Conservation (phyloP, 2,329 filamentous ascomycete genomes). For the Cryphonectria nitschkei region DNA sequence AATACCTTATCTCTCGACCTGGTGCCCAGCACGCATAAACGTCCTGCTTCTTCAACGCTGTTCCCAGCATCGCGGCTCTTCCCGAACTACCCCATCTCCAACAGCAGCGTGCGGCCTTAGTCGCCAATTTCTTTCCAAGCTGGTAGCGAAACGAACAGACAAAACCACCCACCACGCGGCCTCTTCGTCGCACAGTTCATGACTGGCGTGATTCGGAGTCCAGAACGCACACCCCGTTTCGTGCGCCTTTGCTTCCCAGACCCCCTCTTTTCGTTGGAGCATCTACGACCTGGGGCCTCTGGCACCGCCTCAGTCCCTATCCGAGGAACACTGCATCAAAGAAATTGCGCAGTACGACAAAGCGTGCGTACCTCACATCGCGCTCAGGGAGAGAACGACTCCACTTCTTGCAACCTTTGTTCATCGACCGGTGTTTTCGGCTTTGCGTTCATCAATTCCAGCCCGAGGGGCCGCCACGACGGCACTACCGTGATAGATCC, state of each 20-base stretch:
- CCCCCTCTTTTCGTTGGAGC: conserved; percentile 14
- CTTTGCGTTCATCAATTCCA: conserved; percentile 28
- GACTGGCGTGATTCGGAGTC: background rate
- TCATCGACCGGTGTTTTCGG: conserved; percentile 17
- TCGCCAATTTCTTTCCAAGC: background rate
- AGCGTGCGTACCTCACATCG: conserved; percentile 25
- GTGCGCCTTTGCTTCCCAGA: conserved; percentile 12
- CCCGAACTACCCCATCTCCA: conserved; percentile 2
- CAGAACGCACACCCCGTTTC: conserved; percentile 13
- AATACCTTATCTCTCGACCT: conserved; percentile 1
- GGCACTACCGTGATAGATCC: conserved; percentile 26
- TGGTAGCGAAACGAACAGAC: background rate
- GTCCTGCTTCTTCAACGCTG: background rate
- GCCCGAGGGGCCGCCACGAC: conserved; percentile 25
- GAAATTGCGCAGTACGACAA: conserved; percentile 25
- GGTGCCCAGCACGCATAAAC: background rate
- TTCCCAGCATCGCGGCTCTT: conserved; percentile 9
- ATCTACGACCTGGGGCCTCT: conserved; percentile 13
- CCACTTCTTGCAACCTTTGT: conserved; percentile 22
- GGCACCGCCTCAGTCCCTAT: conserved; percentile 9
- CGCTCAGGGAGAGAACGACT: conserved; percentile 21
- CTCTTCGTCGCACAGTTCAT: conserved; percentile 19
- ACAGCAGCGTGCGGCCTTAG: background rate
- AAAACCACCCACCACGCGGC: background rate
- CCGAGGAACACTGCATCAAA: background rate